Base-by-base conservation (phyloP, 1,284 basidiomycete species). In the Thecaphora frezii region DNA sequence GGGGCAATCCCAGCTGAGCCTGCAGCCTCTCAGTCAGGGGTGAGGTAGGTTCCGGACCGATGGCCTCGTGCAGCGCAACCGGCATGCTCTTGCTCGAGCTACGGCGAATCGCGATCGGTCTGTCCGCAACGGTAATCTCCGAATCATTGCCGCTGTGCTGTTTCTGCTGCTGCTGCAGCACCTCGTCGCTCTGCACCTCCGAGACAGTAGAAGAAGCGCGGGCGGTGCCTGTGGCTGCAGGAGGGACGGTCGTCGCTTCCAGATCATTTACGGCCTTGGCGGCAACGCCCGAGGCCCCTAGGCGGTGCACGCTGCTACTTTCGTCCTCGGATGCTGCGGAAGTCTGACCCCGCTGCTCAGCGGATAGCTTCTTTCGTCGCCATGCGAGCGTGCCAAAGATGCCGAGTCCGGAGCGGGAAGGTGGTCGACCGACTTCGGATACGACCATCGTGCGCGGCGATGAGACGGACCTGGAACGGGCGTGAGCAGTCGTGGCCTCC, bases 381-480 rank as follows among this genome's bases (percentile, higher is more conserved):
- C 59, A 62, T 5, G 48, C 54, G 18, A 62, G 44, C 24, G 44
- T 58, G 25, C 55, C 56, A 21, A 60, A 26, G 33, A 60, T 25
- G 22, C 54, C 26, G 16, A 56, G 37, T 26, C 54, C 47, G 21
- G 24, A 26, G 18, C 26, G 5, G 5, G 24, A 26, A 3, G 43
- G 10, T 7, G 33, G 33, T 18, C 33, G 8, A 14, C 16, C 18
- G 13, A 16, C 33, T 16, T 36, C 33, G 7, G 33, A 3, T 16
- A 14, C 12, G 5, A 14, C 33, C 33, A 14, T 14, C 13, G n/a
- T n/a, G n/a, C 33, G 33, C 4, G 33, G 33, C 33, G 18, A 9
- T 12, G 33, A 36, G 5, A 16, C 18, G 12, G 33, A 36, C 18
- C 33, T 36, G 10, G 7, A 8, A 4, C 33, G 33, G 3, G 33